Base-by-base conservation (phyloP, 768 basidiomycete genomes). In the Pleurotus eryngii region DNA sequence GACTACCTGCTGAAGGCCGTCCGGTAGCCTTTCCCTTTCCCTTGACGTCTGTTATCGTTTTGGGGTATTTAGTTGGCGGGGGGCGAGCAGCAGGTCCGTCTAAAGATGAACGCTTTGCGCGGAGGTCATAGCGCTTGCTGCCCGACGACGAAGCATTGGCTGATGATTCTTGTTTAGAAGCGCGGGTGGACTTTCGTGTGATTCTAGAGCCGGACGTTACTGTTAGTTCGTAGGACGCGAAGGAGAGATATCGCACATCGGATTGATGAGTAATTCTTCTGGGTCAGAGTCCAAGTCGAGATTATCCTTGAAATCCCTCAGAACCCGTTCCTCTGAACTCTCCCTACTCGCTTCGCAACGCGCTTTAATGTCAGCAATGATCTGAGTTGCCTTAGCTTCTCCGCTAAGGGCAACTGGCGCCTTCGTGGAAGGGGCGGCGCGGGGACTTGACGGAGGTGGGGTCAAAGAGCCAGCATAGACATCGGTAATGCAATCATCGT, bases 311-410 rank as follows among this genome's bases (percentile, higher is more conserved):
- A 82, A 76, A 35, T 72, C 67, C 12, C 61, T 46, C 24, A 64
- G 54, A n/a, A 72, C 65, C 46, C 57, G 67, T 4, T 65, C 67
- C 3, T 84, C 80, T 2, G 79, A 76, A 63, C 78, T 82, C n/a
- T 54, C 51, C 22, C 18, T 39, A 15, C 22, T 46, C 15, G 18
- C 26, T 30, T 24, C 46, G 55, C 43, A 38, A 37, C 54, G 48
- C 8, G 81, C 83, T 70, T 80, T 87, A 59, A 90, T 87, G 37
- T 81, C 74, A 5, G 80, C 84, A 46, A 90, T 83, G 27, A 89
- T 74, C 62, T 76, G 73, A 14, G 79, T 79, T 2, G 87, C 75
- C 66, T 84, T 88, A 24, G 67, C 66, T 17, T 62, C 70, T 30
- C 68, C 66, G 58, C 76, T 70, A 27, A 78, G 67, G 20, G 66